A percentile compares a stretch with the other conserved stretches of the same genome.
Conservation (phyloP, 495 filamentous ascomycete species). For the Cercophora sp. region DNA sequence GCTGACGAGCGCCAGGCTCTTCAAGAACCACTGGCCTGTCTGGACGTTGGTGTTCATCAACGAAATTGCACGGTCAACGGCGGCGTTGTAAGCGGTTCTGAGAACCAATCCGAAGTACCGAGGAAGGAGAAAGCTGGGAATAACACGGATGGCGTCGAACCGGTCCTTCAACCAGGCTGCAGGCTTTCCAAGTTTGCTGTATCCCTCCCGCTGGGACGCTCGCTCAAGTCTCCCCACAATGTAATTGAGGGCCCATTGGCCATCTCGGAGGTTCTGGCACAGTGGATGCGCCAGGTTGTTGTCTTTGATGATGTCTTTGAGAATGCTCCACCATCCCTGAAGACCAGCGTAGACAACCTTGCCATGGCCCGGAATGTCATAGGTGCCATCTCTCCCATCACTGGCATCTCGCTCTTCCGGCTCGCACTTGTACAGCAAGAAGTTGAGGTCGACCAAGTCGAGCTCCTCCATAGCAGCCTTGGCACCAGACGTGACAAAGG, state of each 20-base stretch:
- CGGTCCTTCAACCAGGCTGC: constrained; percentile 76
- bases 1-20: constrained; percentile 83
- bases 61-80: constrained; percentile 70
- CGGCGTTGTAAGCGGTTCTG: constrained; percentile 79
- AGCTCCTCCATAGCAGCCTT: constrained; percentile 72
- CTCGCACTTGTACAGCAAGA: constrained; percentile 86
- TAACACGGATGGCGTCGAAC: constrained; percentile 73
- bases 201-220: constrained; percentile 56
- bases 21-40: constrained; percentile 77
- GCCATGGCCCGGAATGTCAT: constrained; percentile 78
- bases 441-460: constrained; percentile 80
- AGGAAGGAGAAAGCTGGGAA: constrained; percentile 87
- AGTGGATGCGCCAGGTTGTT: constrained; percentile 93
- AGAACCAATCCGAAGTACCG: constrained; percentile 90
- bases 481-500: constrained; percentile 75
- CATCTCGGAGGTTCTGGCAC: constrained; percentile 86
- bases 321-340: constrained; percentile 96
- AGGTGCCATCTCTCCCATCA: constrained; percentile 76
- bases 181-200: constrained; percentile 56
- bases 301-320: constrained; percentile 77
- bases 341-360: constrained; percentile 90
- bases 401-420: constrained; percentile 85
- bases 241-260: constrained; percentile 94
- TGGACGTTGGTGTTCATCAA: constrained; percentile 74
- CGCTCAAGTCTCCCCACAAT: constrained; percentile 73